Conservation (phyloP, 805 yeast genomes). For the Blastobotrys chiropterorum region DNA sequence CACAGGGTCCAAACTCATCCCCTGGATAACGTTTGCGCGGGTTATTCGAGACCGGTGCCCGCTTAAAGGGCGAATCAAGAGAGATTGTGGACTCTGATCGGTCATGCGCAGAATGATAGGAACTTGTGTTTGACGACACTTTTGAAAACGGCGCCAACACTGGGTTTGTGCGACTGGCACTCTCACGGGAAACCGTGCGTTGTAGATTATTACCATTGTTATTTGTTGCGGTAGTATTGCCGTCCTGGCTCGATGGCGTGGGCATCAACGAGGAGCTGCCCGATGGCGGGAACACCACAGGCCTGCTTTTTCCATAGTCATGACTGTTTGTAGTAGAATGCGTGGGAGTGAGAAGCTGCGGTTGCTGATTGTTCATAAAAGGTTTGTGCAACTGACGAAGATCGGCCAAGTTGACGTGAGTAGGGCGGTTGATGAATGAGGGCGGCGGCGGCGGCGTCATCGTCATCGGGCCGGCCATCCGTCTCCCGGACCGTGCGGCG, state of each 20-base stretch:
- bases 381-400: background rate
- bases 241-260: background rate
- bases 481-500: background rate
- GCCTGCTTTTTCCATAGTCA: background rate
- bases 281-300: background rate
- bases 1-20: background rate
- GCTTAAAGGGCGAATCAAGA: background rate
- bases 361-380: background rate
- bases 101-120: too few species aligned
- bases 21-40: background rate
- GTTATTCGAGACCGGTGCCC: background rate
- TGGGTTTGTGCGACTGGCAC: slow-evolving; percentile 1
- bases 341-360: background rate
- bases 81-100: too few species aligned
- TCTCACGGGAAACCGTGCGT: background rate
- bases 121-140: background rate
- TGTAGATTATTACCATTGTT: background rate
- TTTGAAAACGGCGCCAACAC: slow-evolving; percentile 5
- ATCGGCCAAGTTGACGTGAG: background rate
- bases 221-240: too few species aligned
- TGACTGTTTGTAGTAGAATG: background rate
- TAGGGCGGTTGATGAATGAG: too few species aligned
- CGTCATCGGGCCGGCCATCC: background rate
- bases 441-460: too few species aligned
- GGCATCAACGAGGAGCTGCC: background rate